Percentiles rank a stretch among this genome's conserved stretches.
Evolutionary conservation across 345 rosid species (phyloP).

Genomic region (rapeseed (Brassica napus)): DNA sequence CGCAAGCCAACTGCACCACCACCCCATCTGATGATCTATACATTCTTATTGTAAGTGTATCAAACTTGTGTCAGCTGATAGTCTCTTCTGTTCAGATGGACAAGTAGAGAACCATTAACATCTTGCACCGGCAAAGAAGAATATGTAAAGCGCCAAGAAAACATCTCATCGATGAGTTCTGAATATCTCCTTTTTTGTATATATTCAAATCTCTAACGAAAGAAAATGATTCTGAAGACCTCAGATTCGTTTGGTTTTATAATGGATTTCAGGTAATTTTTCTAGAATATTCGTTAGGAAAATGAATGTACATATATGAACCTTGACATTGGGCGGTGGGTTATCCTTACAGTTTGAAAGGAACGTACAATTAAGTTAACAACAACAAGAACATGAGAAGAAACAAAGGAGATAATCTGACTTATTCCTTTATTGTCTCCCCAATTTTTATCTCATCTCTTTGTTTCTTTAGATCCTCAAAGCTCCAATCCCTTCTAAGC

Average conservation of each 20-base stretch:
- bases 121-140: background rate
- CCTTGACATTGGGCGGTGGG: conserved; percentile 7
- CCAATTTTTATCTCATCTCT: conserved; percentile 27
- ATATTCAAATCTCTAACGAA: background rate
- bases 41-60: background rate
- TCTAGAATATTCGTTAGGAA: background rate
- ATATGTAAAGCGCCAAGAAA: background rate
- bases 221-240: background rate
- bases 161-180: background rate
- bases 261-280: background rate
- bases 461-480: conserved; percentile 62
- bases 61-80: background rate
- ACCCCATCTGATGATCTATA: conserved; percentile 40
- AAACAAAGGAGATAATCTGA: conserved; percentile 5
- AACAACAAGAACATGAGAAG: conserved; percentile 13
- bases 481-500: conserved; percentile 96
- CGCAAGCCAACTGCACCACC: conserved; percentile 99
- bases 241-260: background rate
- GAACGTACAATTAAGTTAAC: conserved; percentile 1
- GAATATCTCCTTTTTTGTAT: background rate
- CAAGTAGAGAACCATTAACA: background rate
- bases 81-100: background rate
- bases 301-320: conserved; percentile 16
- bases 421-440: conserved; percentile 40
- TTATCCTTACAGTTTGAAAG: conserved; percentile 1